Conservation (phyloP, 2,329 filamentous ascomycete genomes). For the Chlorencoelia australis region DNA sequence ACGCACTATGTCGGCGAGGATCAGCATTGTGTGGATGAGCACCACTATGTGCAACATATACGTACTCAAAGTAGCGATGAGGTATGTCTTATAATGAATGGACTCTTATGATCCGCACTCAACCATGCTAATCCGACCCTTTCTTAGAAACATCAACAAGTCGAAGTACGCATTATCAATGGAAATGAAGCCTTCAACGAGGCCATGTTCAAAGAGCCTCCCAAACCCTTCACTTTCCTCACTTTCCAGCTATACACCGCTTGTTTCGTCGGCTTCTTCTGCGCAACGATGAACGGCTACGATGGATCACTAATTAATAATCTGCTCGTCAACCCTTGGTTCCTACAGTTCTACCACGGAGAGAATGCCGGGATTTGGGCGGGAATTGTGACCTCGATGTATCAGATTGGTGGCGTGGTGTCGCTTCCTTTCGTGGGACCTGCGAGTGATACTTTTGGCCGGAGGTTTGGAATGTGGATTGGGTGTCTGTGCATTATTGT, state of each 20-base stretch:
- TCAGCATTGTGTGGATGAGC: too few relatives aligned
- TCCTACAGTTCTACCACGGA: constrained; percentile 32
- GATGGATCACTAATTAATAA: constrained; percentile 42
- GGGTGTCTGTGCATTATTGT: constrained; percentile 35
- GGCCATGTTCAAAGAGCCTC: constrained; percentile 43
- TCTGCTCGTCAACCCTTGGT: constrained; percentile 33
- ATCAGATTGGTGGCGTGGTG: constrained; percentile 40
- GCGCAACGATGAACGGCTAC: constrained; percentile 43
- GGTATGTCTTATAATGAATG: constrained; percentile 1
- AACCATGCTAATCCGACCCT: constrained; percentile 1
- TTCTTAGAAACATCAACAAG: constrained; percentile 22
- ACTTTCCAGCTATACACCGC: constrained; percentile 35
- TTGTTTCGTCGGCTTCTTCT: constrained; percentile 39
- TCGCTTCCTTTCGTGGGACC: constrained; percentile 39
- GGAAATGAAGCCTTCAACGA: constrained; percentile 46
- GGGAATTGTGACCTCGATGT: constrained; percentile 41
- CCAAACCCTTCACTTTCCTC: constrained; percentile 31
- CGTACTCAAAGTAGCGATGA: constrained; percentile 9
- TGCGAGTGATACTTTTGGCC: constrained; percentile 37
- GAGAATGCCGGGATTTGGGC: constrained; percentile 37
- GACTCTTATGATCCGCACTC: not conserved
- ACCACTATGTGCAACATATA: too few relatives aligned
- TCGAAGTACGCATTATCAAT: constrained; percentile 34
- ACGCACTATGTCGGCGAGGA: not conserved
- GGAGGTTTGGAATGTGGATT: constrained; percentile 37